Conservation (phyloP, 2,329 filamentous ascomycete genomes). For the Xylariomycetidae sp. region DNA sequence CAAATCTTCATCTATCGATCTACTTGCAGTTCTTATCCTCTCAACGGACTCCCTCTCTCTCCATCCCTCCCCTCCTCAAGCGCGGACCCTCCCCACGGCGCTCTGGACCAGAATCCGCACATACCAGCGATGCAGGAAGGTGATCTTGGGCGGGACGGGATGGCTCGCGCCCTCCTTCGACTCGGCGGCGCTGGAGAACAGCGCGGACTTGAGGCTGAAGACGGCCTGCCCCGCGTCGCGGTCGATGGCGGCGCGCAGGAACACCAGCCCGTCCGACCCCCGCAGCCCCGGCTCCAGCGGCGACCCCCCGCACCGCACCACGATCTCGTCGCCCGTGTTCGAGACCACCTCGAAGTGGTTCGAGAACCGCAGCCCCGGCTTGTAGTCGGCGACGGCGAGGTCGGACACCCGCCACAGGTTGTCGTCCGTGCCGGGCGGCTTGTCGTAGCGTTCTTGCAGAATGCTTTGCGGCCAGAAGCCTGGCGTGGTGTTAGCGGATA, state of each 20-base stretch:
- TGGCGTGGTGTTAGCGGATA: no score
- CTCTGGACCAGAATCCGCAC: constrained; percentile 23
- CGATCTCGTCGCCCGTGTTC: constrained; percentile 22
- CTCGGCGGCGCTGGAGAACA: constrained; percentile 23
- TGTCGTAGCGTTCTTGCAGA: constrained; percentile 26
- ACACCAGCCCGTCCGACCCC: constrained; percentile 24
- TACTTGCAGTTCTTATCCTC: neutral
- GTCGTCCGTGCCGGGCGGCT: constrained; percentile 23
- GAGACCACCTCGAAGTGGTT: constrained; percentile 30
- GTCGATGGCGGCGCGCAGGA: constrained; percentile 25
- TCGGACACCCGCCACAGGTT: constrained; percentile 25
- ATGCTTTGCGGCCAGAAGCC: constrained; percentile 38
- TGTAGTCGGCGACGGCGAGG: constrained; percentile 21
- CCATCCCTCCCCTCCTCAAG: constrained; percentile 6
- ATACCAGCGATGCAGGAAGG: constrained; percentile 24
- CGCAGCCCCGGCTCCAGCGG: constrained; percentile 22
- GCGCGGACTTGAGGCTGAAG: constrained; percentile 24
- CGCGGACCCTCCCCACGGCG: constrained; percentile 20
- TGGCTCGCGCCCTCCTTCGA: constrained; percentile 14
- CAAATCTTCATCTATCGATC: neutral
- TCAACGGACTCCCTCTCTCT: neutral
- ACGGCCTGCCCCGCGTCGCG: constrained; percentile 21
- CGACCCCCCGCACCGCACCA: constrained; percentile 25
- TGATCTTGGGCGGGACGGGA: constrained; percentile 19
- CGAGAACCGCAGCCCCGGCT: constrained; percentile 22